phyloP scores from a whole-genome alignment of 768 basidiomycete species.

The Suillus brevipes region DNA sequence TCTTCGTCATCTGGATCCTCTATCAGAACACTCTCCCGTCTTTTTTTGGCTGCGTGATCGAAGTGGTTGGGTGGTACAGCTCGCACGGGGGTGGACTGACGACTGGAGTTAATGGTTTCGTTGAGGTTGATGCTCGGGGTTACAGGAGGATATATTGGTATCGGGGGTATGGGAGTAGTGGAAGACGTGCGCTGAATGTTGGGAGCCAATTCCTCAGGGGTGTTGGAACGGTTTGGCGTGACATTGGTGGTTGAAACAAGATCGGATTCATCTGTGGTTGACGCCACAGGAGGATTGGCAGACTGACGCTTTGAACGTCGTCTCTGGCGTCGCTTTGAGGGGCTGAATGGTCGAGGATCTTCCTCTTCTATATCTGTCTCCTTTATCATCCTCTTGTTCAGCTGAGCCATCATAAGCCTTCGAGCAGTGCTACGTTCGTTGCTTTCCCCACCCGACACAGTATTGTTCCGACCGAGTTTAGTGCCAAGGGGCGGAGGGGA shows the following conservation, averaged over 20 bases:
- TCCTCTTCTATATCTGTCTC: constrained; percentile 64
- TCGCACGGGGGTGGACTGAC: constrained; percentile 35
- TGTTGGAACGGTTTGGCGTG: constrained; percentile 58
- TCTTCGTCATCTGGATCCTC: constrained; percentile 70
- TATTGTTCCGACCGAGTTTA: constrained; percentile 68
- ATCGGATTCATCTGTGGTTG: constrained; percentile 48
- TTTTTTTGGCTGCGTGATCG: constrained; percentile 40
- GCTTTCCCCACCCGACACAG: constrained; percentile 73
- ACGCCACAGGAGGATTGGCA: constrained; percentile 38
- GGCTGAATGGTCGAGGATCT: constrained; percentile 38
- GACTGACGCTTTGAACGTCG: constrained; percentile 51
- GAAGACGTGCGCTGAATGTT: constrained; percentile 29
- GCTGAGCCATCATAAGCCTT: constrained; percentile 60
- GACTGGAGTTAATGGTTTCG: constrained; percentile 31
- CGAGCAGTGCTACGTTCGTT: constrained; percentile 60
- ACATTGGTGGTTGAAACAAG: constrained; percentile 48
- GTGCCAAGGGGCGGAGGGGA: constrained; percentile 51
- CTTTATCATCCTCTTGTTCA: constrained; percentile 53
- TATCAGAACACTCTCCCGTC: constrained; percentile 60
- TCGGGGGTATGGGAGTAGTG: constrained; percentile 32
- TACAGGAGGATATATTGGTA: constrained; percentile 28
- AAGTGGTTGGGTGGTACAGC: constrained; percentile 38
- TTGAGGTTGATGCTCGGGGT: constrained; percentile 30
- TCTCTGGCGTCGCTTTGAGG: constrained; percentile 51
- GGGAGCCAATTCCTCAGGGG: constrained; percentile 31